A percentile compares a stretch with the other conserved stretches of the same genome.
Conservation (phyloP, 2,329 filamentous ascomycete species). For the Emericellopsis atlantica region DNA sequence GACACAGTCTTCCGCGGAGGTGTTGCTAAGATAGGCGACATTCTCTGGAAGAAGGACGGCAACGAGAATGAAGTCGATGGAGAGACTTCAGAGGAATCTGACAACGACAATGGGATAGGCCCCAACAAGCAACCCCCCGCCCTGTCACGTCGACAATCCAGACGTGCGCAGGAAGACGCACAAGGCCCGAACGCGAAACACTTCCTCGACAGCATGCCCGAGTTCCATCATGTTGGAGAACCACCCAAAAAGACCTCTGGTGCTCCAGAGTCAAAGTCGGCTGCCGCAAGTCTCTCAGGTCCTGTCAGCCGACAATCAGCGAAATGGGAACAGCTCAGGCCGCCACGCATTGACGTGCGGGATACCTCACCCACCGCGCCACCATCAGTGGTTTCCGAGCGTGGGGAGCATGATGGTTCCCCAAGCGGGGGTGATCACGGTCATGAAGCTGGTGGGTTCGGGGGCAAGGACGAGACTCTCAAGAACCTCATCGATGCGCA, state of each 20-base stretch:
- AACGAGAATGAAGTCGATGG: conserved; percentile 14
- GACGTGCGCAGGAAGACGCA: conserved; percentile 14
- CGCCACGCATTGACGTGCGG: conserved; percentile 33
- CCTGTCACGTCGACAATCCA: conserved; percentile 19
- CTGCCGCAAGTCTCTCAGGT: background rate
- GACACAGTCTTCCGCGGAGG: conserved; percentile 55
- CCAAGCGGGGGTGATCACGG: no score
- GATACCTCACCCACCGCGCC: conserved; percentile 15
- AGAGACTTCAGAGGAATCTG: conserved; percentile 36
- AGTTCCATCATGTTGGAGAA: conserved; percentile 27
- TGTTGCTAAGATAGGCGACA: conserved; percentile 42
- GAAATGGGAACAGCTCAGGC: conserved; percentile 34
- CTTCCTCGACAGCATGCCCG: conserved; percentile 39
- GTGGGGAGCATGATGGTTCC: no score
- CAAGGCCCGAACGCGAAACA: conserved; percentile 22
- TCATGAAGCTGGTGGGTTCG: conserved; percentile 9
- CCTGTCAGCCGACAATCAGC: conserved; percentile 24
- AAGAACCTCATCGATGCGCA: conserved; percentile 10
- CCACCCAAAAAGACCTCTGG: conserved; percentile 5
- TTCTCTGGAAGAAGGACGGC: conserved; percentile 44
- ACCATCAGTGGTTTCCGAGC: no score
- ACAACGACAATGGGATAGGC: conserved; percentile 27
- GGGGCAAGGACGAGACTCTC: conserved; percentile 16
- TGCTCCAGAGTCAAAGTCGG: background rate
- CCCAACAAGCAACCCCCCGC: conserved; percentile 21